A percentile compares a stretch with the other conserved stretches of the same genome.
phyloP scores from a whole-genome alignment of 768 basidiomycete species.

The Auriculariales sp. region DNA sequence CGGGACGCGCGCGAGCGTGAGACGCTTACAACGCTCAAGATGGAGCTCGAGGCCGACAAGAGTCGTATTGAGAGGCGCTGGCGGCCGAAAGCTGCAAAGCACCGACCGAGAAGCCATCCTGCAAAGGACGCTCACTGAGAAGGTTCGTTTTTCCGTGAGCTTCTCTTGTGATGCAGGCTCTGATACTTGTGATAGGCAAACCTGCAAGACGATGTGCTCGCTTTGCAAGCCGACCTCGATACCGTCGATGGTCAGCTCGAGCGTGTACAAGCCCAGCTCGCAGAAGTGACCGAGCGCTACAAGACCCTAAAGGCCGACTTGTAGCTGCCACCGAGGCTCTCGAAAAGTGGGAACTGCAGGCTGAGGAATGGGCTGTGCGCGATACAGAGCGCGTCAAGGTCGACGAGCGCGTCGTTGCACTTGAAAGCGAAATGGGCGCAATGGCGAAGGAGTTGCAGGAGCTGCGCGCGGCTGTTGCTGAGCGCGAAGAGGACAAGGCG shows the following conservation, averaged over 20 bases:
- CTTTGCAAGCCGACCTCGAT: slow-evolving; percentile 72
- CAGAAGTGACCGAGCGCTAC: slow-evolving; percentile 67
- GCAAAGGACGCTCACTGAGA: slow-evolving; percentile 73
- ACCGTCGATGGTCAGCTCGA: slow-evolving; percentile 76
- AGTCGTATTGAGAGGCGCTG: slow-evolving; percentile 66
- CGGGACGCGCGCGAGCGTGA: slow-evolving; percentile 72
- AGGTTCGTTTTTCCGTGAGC: too few relatives aligned
- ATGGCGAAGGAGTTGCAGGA: slow-evolving; percentile 55
- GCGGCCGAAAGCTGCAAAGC: slow-evolving; percentile 62
- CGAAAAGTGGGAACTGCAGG: slow-evolving; percentile 64
- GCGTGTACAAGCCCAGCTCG: slow-evolving; percentile 60
- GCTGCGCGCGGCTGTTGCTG: slow-evolving; percentile 46
- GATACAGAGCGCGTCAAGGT: slow-evolving; percentile 52
- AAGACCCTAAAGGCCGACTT: slow-evolving; percentile 57
- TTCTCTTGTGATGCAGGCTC: too few relatives aligned
- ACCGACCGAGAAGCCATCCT: slow-evolving; percentile 75
- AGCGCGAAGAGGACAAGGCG: slow-evolving; percentile 68
- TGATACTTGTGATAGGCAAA: slow-evolving; percentile 72
- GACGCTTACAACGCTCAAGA: slow-evolving; percentile 64
- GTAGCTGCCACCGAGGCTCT: slow-evolving; percentile 80
- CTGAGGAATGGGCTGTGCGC: slow-evolving; percentile 45
- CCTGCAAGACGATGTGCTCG: slow-evolving; percentile 70
- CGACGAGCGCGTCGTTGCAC: slow-evolving; percentile 40
- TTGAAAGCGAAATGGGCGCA: slow-evolving; percentile 45
- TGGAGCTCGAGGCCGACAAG: slow-evolving; percentile 75